Conservation (phyloP, 441 rosid species). For the Biscutella laevigata region DNA sequence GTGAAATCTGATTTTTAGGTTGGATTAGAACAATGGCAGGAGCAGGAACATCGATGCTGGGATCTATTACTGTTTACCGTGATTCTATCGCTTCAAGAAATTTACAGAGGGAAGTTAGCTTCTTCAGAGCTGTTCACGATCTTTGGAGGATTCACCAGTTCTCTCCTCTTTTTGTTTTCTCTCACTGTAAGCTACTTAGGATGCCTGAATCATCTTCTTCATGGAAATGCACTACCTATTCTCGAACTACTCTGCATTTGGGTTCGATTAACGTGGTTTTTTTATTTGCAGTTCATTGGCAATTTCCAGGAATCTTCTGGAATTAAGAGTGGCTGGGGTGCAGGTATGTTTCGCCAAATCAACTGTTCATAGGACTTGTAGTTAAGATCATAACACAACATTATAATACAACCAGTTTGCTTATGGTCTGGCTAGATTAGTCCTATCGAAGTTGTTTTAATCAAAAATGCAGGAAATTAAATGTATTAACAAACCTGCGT, state of each 20-base stretch:
- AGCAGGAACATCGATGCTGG: constrained; percentile 67
- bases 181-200: constrained; percentile 46
- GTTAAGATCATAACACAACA: neutral
- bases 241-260: neutral
- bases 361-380: neutral
- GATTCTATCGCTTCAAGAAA: constrained; percentile 61
- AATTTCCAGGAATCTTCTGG: constrained; percentile 75
- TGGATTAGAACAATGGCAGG: constrained; percentile 49
- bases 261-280: neutral
- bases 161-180: constrained; percentile 62
- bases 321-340: constrained; percentile 74
- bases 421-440: neutral
- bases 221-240: neutral
- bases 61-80: constrained; percentile 52
- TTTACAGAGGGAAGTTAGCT: constrained; percentile 63
- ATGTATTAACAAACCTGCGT: too few relatives aligned
- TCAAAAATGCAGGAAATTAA: too few relatives aligned
- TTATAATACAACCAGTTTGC: neutral
- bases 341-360: constrained; percentile 37
- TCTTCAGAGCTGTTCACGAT: constrained; percentile 70
- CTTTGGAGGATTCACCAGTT: constrained; percentile 76
- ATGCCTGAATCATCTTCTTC: too few relatives aligned
- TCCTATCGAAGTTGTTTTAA: too few relatives aligned
- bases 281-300: constrained; percentile 59
- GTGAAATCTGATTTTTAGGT: too few relatives aligned